Percentiles rank a stretch among this genome's conserved stretches.
phyloP scores from a whole-genome alignment of 148 eudicot genomes.

The Cornus suecica region DNA sequence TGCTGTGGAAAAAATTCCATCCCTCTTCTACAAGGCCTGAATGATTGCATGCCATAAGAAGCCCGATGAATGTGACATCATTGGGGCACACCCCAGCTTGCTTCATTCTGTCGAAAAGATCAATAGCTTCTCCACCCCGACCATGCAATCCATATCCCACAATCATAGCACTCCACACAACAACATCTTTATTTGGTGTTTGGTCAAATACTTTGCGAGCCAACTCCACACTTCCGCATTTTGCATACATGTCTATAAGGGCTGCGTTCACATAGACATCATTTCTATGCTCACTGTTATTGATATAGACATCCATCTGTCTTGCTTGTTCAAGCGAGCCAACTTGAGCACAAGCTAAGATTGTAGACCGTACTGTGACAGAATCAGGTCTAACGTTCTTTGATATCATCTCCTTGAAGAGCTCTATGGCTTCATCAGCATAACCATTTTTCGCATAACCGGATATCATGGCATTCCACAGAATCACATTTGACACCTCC shows the following conservation, averaged over 20 bases:
- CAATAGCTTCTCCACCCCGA: conserved; percentile 53
- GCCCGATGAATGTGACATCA: conserved; percentile 66
- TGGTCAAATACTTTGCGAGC: conserved; percentile 51
- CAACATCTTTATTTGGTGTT: conserved; percentile 48
- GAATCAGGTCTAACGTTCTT: conserved; percentile 51
- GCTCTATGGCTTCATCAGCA: conserved; percentile 52
- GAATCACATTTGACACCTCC: conserved; percentile 35
- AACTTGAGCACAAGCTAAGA: conserved; percentile 58
- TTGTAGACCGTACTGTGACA: conserved; percentile 40
- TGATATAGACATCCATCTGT: conserved; percentile 42
- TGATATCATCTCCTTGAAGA: conserved; percentile 40
- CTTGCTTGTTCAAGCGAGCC: conserved; percentile 57
- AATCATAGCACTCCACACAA: conserved; percentile 79
- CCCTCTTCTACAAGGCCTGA: conserved; percentile 74
- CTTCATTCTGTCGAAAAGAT: conserved; percentile 51
- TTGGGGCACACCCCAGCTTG: conserved; percentile 46
- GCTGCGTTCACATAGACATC: conserved; percentile 44
- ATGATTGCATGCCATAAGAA: conserved; percentile 73
- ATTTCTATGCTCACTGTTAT: conserved; percentile 23
- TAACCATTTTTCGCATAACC: conserved; percentile 63
- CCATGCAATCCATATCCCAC: conserved; percentile 72
- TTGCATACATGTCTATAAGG: conserved; percentile 64
- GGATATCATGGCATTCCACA: conserved; percentile 74
- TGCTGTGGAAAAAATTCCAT: conserved; percentile 58
- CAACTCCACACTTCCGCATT: conserved; percentile 63